Base-by-base conservation (phyloP, 73 alveolate genomes). In the Symbiodinium natans region DNA sequence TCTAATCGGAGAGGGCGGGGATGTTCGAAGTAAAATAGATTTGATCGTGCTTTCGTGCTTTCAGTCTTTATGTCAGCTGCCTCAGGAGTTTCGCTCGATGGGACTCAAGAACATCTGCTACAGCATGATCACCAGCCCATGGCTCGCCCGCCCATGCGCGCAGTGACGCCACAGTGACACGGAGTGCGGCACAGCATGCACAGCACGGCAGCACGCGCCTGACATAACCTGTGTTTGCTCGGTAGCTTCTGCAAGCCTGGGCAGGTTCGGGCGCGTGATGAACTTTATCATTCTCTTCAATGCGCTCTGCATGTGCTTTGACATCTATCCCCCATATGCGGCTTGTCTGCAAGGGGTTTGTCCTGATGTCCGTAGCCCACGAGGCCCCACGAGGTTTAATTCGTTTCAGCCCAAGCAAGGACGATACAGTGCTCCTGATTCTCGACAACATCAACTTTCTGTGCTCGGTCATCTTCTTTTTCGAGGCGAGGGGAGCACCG, bases 291-390 rank as follows among this genome's bases (percentile, higher is more conserved):
- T 87, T 82, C 73, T 87, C 71, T 21, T 87, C 73, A 87, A 87
- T 40, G 94, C 94, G n/a, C 41, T 87, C 42, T 59, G 86, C 94
- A 87, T 87, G 94, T 87, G 94, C 85, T 87, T 87, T 34, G 94
- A 87, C 71, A 87, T 87, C 85, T 87, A 87, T 63, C 94, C 94
- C 17, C 94, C 94, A 9, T 87, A 87, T 15, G 94, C 11, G 42
- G 59, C 83, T 87, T 40, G 93, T 48, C 41, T 31, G 33, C 48
- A 38, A 31, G 43, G 31, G 27, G 7, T 4, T 13, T 10, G 38
- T 2, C 36, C 48, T 21, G 63, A 34, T 8, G 90, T 17, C 54
- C 34, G 90, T 9, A 36, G 83, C 71, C 71, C 40, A 68, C 13
- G 83, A n/a, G n/a, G n/a, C n/a, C n/a, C n/a, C n/a, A n/a, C n/a